phyloP scores from a whole-genome alignment of 208 protist genomes.

The Wallacemonas sp. region DNA sequence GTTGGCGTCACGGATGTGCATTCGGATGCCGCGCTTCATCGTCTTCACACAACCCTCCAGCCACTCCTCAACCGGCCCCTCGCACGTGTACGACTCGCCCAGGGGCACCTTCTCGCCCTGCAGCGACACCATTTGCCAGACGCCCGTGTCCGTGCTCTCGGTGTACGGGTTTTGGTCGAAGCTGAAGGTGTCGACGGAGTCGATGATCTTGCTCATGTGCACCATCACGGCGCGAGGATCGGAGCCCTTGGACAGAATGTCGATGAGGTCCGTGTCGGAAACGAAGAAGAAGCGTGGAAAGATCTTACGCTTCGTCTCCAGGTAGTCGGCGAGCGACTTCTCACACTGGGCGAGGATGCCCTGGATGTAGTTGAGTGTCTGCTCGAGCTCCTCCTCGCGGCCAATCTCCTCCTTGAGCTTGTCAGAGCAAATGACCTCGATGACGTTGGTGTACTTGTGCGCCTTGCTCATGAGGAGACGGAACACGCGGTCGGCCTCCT shows the following conservation, averaged over 20 bases:
- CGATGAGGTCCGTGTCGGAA: conserved; percentile 94
- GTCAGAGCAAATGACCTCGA: conserved; percentile 89
- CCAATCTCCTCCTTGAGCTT: conserved; percentile 86
- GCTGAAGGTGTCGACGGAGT: conserved; percentile 91
- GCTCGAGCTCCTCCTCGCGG: conserved; percentile 86
- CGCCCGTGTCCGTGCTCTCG: conserved; percentile 44
- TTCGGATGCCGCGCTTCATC: conserved; percentile 83
- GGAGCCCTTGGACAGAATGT: conserved; percentile 97
- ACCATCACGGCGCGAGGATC: conserved; percentile 94
- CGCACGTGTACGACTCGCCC: conserved; percentile 86
- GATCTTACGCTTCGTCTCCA: conserved; percentile 97
- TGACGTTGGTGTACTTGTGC: conserved; percentile 89
- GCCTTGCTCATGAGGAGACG: conserved; percentile 92
- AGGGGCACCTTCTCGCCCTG: conserved; percentile 96
- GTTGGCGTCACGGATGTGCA: conserved; percentile 91
- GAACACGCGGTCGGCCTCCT: conserved; percentile 90
- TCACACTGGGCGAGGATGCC: conserved; percentile 95
- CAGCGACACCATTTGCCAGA: conserved; percentile 92
- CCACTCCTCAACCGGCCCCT: conserved; percentile 97
- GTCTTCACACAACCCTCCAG: conserved; percentile 92
- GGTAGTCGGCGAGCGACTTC: conserved; percentile 97
- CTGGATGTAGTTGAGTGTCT: conserved; percentile 92
- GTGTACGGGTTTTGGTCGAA: conserved; percentile 82
- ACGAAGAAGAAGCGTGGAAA: conserved; percentile 99
- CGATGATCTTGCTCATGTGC: conserved; percentile 97